A percentile compares a stretch with the other conserved stretches of the same genome.
Evolutionary conservation across 192 early-diverging fungal genomes (phyloP).

Genomic region (Mortierella hygrophila): DNA sequence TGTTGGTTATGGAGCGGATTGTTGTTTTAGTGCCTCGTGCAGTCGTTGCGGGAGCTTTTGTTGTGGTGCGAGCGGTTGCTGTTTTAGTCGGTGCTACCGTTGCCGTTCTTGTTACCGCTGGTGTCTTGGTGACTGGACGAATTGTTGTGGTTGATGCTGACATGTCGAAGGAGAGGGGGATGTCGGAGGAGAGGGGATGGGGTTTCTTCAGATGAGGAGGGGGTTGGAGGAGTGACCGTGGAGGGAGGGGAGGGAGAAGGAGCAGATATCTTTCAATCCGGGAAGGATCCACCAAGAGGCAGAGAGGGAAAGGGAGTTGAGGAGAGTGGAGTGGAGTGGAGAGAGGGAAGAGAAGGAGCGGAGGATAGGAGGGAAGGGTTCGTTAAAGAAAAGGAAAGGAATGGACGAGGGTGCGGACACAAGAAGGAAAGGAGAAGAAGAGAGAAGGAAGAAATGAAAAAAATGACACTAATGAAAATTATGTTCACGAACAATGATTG

Average conservation of each 20-base stretch:
- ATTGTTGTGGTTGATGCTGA: background rate
- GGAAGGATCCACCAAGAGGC: slow-evolving; percentile 8
- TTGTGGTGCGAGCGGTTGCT: background rate
- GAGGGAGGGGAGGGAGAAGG: background rate
- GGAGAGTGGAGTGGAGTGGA: background rate
- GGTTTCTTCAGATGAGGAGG: background rate
- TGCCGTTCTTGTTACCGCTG: background rate
- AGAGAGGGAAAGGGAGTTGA: background rate
- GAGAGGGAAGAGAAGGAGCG: background rate
- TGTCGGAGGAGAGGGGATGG: background rate
- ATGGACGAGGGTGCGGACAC: background rate
- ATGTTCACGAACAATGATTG: too few relatives aligned
- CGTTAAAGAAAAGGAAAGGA: slow-evolving; percentile 3
- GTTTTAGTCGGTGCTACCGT: background rate
- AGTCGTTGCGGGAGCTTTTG: background rate
- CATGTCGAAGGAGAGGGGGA: background rate
- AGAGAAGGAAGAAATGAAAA: background rate
- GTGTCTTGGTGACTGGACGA: background rate
- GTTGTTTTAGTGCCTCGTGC: background rate
- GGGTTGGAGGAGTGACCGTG: background rate
- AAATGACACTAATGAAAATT: background rate
- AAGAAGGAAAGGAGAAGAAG: background rate
- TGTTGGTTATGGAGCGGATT: background rate
- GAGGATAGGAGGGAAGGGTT: background rate
- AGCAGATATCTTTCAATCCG: slow-evolving; percentile 52